phyloP scores from a whole-genome alignment of 352 stramenopile genomes.

The Phytophthora foliorum region DNA sequence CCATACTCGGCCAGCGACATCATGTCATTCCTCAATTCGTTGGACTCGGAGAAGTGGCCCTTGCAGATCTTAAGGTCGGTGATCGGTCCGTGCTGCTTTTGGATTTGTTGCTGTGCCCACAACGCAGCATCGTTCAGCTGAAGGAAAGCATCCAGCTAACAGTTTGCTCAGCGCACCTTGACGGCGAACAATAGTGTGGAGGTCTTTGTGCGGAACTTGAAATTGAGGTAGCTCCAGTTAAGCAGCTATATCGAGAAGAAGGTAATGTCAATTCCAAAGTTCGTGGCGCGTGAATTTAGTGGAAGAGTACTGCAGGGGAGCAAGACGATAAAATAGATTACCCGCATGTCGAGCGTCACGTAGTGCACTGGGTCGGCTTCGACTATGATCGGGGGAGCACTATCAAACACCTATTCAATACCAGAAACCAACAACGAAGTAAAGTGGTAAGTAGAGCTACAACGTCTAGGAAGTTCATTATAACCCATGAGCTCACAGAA shows the following conservation, averaged over 20 bases:
- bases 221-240: conserved; percentile 77
- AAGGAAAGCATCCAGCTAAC: background rate
- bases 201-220: conserved; percentile 60
- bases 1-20: conserved; percentile 59
- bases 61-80: conserved; percentile 69
- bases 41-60: conserved; percentile 62
- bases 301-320: background rate
- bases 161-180: conserved; percentile 34
- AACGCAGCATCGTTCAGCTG: conserved; percentile 5
- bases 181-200: conserved; percentile 62
- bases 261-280: background rate
- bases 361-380: conserved; percentile 51
- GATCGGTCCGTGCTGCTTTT: conserved; percentile 61
- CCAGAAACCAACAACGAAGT: background rate
- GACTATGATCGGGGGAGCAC: conserved; percentile 46
- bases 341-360: conserved; percentile 68
- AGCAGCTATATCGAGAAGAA: conserved; percentile 45
- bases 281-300: background rate
- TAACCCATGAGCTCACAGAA: too few species aligned
- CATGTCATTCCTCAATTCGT: conserved; percentile 63
- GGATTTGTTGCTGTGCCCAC: conserved; percentile 52
- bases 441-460: conserved; percentile 6
- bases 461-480: too few species aligned
- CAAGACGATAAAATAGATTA: conserved; percentile 18
- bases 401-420: conserved; percentile 40